Base-by-base conservation (phyloP, 2,329 filamentous ascomycete species). In the Fusarium acutatum region DNA sequence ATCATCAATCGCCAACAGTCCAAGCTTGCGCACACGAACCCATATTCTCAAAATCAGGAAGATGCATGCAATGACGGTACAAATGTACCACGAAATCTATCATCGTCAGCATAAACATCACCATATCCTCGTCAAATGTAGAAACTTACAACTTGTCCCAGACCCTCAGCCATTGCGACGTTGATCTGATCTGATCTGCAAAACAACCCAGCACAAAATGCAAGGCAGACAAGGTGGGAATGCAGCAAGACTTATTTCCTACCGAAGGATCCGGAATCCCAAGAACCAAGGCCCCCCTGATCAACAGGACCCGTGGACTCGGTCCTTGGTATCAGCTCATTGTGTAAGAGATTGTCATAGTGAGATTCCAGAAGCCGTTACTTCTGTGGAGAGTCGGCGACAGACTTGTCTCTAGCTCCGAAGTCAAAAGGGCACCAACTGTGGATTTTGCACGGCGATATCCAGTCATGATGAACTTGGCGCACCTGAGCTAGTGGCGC, bases 11-110 rank as follows among this genome's bases (percentile, higher is more conserved):
- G 35, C 64, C 15, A 77, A 22, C 13, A 61, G 24, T 2, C 75
- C 71, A 15, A 77, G 60, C 30, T 74, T 75, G 15, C 64, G 60
- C 10, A 64, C 7, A n/a, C 75, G 75, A 46, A 77, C 63, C 73
- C 73, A 77, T 37, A 77, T 32, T 18, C 75, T 64, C 15, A 68
- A 37, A 15, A 41, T 52, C 8, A 77, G n/a, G 22, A 77, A 77
- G 30, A 77, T 35, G 54, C 52, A 66, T 4, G 75, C 75, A 28
- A 70, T 58, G 22, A 46, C 63, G 32, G 75, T 76, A 59, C 71
- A 73, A 32, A 77, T 74, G 43, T 77, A 77, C 75, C 75, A 77
- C 17, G 75, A 77, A 38, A 77, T 34, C 75, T 77, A 49, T 5
- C 59, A 71, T 43, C 11, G 1, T 43, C 37, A 54, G 35, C 28